Evolutionary conservation across 2,329 filamentous ascomycete genomes (phyloP).

Genomic region (Cytospora piceae): DNA sequence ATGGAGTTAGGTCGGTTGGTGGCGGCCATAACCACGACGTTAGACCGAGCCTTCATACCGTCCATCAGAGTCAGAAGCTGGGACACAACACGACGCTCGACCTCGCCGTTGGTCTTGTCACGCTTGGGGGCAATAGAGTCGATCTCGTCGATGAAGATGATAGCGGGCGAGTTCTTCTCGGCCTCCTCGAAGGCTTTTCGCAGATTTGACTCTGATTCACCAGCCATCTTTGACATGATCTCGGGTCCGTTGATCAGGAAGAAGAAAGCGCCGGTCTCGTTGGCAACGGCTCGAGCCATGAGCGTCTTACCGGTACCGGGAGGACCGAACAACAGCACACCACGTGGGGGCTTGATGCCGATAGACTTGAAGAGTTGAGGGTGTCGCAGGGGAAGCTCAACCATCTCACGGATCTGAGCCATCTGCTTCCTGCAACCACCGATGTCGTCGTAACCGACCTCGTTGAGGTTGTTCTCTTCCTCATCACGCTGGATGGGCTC

Average conservation of each 20-base stretch:
- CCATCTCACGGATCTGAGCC: constrained; percentile 98
- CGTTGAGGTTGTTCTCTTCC: constrained; percentile 98
- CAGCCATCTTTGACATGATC: constrained; percentile 99
- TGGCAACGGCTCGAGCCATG: constrained; percentile 98
- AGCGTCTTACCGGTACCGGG: constrained; percentile 99
- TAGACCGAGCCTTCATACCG: constrained; percentile 98
- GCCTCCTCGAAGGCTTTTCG: constrained; percentile 99
- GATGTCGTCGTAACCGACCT: constrained; percentile 99
- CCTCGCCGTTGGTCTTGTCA: constrained; percentile 99
- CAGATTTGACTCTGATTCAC: constrained; percentile 97
- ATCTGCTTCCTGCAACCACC: constrained; percentile 99
- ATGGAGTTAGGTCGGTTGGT: constrained; percentile 99
- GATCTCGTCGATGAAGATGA: constrained; percentile 99
- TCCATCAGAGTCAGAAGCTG: constrained; percentile 97
- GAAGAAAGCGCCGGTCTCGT: constrained; percentile 98
- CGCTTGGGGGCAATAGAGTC: constrained; percentile 99
- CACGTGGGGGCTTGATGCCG: constrained; percentile 98
- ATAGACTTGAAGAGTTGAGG: constrained; percentile 99
- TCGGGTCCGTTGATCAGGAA: constrained; percentile 99
- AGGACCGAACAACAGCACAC: constrained; percentile 94
- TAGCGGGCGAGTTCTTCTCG: constrained; percentile 98
- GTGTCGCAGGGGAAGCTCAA: constrained; percentile 94
- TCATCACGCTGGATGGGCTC: constrained; percentile 96
- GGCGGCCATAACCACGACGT: constrained; percentile 98
- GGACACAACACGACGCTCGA: constrained; percentile 97